Conservation (phyloP, 2,329 filamentous ascomycete genomes). For the Ophiostoma sp. region DNA sequence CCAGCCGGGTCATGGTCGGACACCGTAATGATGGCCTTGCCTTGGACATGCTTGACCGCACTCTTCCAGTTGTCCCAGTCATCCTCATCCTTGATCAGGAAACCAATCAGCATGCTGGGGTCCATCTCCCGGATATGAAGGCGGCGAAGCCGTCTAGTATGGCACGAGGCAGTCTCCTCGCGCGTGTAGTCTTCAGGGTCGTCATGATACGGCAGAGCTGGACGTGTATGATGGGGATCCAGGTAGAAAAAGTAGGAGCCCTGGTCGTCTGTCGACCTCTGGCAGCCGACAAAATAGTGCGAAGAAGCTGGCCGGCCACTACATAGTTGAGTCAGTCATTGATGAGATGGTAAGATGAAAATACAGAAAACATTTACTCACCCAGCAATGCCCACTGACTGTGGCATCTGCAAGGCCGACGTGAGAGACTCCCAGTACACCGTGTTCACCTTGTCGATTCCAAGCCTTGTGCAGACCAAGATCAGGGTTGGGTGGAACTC, state of each 20-base stretch:
- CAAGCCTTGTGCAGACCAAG: constrained; percentile 79
- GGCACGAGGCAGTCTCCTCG: constrained; percentile 76
- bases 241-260: constrained; percentile 86
- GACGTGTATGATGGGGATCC: constrained; percentile 82
- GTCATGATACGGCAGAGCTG: constrained; percentile 61
- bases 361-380: constrained; percentile 40
- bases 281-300: constrained; percentile 56
- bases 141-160: constrained; percentile 76
- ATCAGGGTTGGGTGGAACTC: constrained; percentile 79
- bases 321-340: constrained; percentile 17
- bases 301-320: constrained; percentile 90
- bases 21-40: constrained; percentile 82
- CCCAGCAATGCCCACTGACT: constrained; percentile 96
- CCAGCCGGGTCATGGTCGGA: constrained; percentile 62
- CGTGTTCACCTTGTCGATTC: constrained; percentile 88
- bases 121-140: constrained; percentile 91
- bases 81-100: constrained; percentile 72
- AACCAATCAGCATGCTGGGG: constrained; percentile 94
- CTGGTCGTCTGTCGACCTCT: constrained; percentile 34
- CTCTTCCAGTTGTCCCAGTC: constrained; percentile 83
- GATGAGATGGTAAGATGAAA: background rate
- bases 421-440: constrained; percentile 95
- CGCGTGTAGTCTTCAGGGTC: constrained; percentile 54
- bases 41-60: constrained; percentile 67
- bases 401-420: constrained; percentile 74